A percentile compares a stretch with the other conserved stretches of the same genome.
Evolutionary conservation across 495 filamentous ascomycete genomes (phyloP).

Genomic region (Chaetomium fimeti): DNA sequence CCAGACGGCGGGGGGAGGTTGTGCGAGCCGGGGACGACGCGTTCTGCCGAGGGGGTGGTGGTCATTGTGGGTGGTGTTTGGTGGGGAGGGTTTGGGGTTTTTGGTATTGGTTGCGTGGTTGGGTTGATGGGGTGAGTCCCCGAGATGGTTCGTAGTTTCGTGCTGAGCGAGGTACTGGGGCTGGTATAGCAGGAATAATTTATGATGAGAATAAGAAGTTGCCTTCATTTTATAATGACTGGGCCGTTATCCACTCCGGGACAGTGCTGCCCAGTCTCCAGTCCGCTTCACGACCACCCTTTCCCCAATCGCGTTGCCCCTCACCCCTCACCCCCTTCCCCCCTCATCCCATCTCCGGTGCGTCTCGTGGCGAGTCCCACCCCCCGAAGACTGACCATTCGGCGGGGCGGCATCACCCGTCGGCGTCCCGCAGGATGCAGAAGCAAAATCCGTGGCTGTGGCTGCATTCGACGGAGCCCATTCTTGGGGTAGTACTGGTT

Average conservation of each 20-base stretch:
- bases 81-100: too few relatives aligned
- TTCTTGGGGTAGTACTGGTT: neutral
- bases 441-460: neutral
- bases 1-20: constrained; percentile 50
- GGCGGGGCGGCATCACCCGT: neutral
- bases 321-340: neutral
- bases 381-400: neutral
- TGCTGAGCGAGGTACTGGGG: too few relatives aligned
- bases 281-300: too few relatives aligned
- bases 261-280: neutral
- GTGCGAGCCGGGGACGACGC: constrained; percentile 59
- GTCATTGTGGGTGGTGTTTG: neutral
- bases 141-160: too few relatives aligned
- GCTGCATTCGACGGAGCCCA: neutral
- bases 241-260: too few relatives aligned
- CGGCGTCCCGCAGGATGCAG: neutral
- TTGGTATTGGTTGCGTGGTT: neutral
- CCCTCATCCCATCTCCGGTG: neutral
- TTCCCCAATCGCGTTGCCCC: too few relatives aligned
- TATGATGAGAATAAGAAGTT: too few relatives aligned
- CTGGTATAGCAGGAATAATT: too few relatives aligned
- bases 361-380: neutral
- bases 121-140: too few relatives aligned
- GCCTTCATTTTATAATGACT: too few relatives aligned
- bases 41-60: constrained; percentile 52